Evolutionary conservation across 2,329 filamentous ascomycete species (phyloP), one percentile per base, ranked within the genome.

Genomic region (Botrytis galanthina): DNA sequence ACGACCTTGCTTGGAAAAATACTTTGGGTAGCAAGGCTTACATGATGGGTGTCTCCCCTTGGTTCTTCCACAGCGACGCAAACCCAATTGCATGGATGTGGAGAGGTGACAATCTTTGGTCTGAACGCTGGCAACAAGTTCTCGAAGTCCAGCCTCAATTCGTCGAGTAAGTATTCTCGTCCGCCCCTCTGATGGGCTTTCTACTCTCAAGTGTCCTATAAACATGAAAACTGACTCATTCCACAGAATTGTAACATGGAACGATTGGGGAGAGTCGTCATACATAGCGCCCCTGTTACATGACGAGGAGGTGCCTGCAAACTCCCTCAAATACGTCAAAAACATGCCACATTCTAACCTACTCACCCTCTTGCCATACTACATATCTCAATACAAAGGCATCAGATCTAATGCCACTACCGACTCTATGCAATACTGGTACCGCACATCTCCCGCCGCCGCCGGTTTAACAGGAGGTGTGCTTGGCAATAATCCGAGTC

Each of bases 1-100:
- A 73, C n/a, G 84, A 85, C 59, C 76, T 81, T 64, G 78, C 78
- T 7, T 88, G 84, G 78, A 82, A 83, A 77, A 73, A 75, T 2
- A 78, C 77, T 3, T 75, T 83, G 3, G 74, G 77, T 1, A 78
- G 78, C 8, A 86, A 85, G 77, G 80, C 81, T 5, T 86, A 83
- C 72, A 87, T 88, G 84, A 87, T 87, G 85, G 83, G 86, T 3
- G 84, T 88, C n/a, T 86, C 85, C 0, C 87, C 87, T 0, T 89
- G 87, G 87, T 89, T 89, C 80, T 89, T 86, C 80, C 89, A 89
- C 67, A 87, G 89, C 73, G 85, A 87, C 0, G 82, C 83, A 10
- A 90, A 85, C 77, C 80, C 82, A 60, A 91, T 91, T 81, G 89
- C 90, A 78, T 91, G 89, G 88, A 82, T 90, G 9, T 91, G 87